Evolutionary conservation across 2,329 filamentous ascomycete genomes (phyloP).

Genomic region (Zymoseptoria tritici): DNA sequence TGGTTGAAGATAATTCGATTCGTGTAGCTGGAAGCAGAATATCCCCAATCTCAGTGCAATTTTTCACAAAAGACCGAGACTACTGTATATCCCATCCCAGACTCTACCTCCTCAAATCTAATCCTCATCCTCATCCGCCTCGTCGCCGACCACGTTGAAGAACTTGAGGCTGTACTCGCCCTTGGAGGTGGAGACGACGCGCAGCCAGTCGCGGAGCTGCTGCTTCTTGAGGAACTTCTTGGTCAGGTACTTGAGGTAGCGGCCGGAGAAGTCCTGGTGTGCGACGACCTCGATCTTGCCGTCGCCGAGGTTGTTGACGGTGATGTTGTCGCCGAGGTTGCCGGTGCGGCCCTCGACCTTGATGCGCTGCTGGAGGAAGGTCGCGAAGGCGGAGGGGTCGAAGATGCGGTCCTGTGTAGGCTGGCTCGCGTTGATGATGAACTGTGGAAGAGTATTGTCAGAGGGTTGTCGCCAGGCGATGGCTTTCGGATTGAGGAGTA

Average conservation of each 20-base stretch:
- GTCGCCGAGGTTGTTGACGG: slow-evolving; percentile 84
- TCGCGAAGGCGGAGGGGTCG: slow-evolving; percentile 96
- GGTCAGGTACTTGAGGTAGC: slow-evolving; percentile 99
- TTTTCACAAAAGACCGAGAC: neutral
- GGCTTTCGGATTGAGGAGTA: slow-evolving; percentile 2
- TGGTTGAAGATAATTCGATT: slow-evolving; percentile 5
- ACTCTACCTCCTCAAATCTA: slow-evolving; percentile 45
- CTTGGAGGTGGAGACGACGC: slow-evolving; percentile 94
- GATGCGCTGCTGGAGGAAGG: slow-evolving; percentile 99
- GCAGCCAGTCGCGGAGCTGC: slow-evolving; percentile 99
- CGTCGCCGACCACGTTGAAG: slow-evolving; percentile 99
- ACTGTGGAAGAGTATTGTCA: slow-evolving; percentile 46
- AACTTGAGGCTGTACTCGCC: slow-evolving; percentile 99
- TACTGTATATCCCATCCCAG: neutral
- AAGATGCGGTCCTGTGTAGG: slow-evolving; percentile 99
- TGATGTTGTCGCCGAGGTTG: slow-evolving; percentile 90
- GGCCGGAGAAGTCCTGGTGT: slow-evolving; percentile 95
- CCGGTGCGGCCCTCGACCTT: slow-evolving; percentile 98
- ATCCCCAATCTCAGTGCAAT: neutral
- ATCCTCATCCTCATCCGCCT: slow-evolving; percentile 96
- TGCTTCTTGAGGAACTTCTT: slow-evolving; percentile 99
- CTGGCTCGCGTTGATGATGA: slow-evolving; percentile 98
- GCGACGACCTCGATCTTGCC: slow-evolving; percentile 97
- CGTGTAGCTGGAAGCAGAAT: neutral
- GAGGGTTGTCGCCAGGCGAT: neutral